Conservation (phyloP, 2,329 filamentous ascomycete genomes). For the Penicillium concentricum region DNA sequence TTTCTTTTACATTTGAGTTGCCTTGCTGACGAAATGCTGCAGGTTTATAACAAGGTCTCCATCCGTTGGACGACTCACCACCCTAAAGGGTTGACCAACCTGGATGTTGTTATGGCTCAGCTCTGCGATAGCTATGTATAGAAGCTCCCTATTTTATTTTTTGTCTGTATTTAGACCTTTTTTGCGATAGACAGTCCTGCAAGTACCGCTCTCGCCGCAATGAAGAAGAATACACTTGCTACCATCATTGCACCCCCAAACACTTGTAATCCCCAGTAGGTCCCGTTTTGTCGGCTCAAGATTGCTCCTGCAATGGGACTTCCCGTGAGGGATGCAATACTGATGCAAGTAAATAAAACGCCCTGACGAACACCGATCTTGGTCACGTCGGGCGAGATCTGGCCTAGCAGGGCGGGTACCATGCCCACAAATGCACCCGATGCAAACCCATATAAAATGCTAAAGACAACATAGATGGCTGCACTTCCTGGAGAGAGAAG, state of each 20-base stretch:
- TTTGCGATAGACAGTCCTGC: slow-evolving; percentile 1
- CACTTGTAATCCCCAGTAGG: slow-evolving; percentile 61
- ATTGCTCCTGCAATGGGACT: slow-evolving; percentile 67
- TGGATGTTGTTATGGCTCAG: background rate
- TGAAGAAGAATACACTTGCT: slow-evolving; percentile 42
- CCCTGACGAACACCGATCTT: slow-evolving; percentile 68
- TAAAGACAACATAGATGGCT: slow-evolving; percentile 61
- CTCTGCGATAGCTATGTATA: background rate
- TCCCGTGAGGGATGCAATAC: slow-evolving; percentile 64
- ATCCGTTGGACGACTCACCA: background rate
- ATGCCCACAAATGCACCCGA: slow-evolving; percentile 65
- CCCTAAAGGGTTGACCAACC: background rate
- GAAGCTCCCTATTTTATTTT: background rate
- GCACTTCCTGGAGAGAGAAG: slow-evolving; percentile 48
- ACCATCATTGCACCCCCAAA: slow-evolving; percentile 58
- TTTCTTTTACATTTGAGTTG: background rate
- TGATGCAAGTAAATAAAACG: slow-evolving; percentile 59
- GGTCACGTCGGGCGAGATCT: slow-evolving; percentile 63
- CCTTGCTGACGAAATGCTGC: background rate
- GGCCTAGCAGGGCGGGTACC: slow-evolving; percentile 63
- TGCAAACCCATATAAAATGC: slow-evolving; percentile 64
- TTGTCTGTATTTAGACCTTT: background rate
- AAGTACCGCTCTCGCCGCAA: slow-evolving; percentile 19
- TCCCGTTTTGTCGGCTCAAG: slow-evolving; percentile 47
- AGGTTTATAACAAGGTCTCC: background rate